These are phyloP conservation scores for Umbellularia californica DNA, from an alignment of 164 flowering plant genomes.

Conservation along the genomic window DNA sequence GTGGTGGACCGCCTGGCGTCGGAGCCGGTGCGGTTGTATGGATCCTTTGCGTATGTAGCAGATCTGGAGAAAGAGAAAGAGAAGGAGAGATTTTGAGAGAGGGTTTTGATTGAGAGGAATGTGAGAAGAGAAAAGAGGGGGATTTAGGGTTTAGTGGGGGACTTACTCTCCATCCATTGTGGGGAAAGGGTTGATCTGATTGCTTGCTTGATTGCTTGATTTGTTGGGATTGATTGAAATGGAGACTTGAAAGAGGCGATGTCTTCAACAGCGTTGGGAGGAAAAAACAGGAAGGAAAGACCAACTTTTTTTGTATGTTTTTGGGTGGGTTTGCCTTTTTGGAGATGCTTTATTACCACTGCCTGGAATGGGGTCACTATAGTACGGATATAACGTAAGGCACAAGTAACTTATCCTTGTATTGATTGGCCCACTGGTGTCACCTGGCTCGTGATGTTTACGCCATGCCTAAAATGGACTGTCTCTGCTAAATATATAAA, in stretches of 20 bases:
- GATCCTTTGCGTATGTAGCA: neutral
- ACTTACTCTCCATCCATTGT: slow-evolving; percentile 1
- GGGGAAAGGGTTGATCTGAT: no score
- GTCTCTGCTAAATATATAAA: no score
- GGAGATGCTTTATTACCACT: no score
- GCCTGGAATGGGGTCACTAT: no score
- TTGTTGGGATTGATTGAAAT: neutral
- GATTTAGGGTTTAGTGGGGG: neutral
- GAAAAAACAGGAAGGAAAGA: neutral
- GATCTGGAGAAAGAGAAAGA: neutral
- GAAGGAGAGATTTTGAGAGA: neutral
- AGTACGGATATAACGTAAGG: no score
- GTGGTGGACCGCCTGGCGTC: slow-evolving; percentile 34
- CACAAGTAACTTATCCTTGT: no score
- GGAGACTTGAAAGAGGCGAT: neutral
- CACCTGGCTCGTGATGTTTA: no score
- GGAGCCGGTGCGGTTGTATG: neutral
- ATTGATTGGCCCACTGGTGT: no score
- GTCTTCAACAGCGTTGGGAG: neutral
- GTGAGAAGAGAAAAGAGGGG: neutral
- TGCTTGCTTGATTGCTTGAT: neutral
- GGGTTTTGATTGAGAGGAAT: neutral
- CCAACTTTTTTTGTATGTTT: no score
- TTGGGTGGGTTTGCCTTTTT: no score
- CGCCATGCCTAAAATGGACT: no score